phyloP scores from a whole-genome alignment of 1,284 basidiomycete species.

The Cutaneotrichosporon sp. region DNA sequence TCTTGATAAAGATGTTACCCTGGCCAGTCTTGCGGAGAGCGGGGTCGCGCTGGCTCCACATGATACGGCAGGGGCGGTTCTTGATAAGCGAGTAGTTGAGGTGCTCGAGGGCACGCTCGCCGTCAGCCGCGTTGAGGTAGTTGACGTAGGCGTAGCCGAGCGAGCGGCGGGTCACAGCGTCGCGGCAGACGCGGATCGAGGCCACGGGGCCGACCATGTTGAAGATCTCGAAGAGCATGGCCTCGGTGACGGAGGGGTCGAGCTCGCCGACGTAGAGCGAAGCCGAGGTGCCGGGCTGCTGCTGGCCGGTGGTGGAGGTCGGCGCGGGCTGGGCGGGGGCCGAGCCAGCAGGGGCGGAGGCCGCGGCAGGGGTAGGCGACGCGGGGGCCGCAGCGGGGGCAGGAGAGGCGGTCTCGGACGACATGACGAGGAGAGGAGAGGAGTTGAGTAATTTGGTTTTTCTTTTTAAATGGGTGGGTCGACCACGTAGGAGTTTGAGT shows the following conservation, averaged over 20 bases:
- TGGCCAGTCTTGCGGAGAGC: slow-evolving; percentile 98
- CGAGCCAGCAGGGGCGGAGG: slow-evolving; percentile 25
- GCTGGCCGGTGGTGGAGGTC: slow-evolving; percentile 59
- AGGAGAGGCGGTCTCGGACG: slow-evolving; percentile 29
- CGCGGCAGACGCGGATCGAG: slow-evolving; percentile 99
- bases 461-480: slow-evolving; percentile 21
- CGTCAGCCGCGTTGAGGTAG: slow-evolving; percentile 93
- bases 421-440: slow-evolving; percentile 25
- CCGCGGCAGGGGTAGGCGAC: slow-evolving; percentile 25
- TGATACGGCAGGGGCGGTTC: slow-evolving; percentile 97
- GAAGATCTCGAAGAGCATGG: slow-evolving; percentile 99
- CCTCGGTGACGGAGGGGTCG: slow-evolving; percentile 95
- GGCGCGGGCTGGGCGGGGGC: slow-evolving; percentile 48
- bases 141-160: slow-evolving; percentile 99
- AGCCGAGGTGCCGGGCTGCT: slow-evolving; percentile 65
- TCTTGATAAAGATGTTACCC: slow-evolving; percentile 99
- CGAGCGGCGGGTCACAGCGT: slow-evolving; percentile 98
- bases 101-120: slow-evolving; percentile 98
- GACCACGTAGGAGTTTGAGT: slow-evolving; percentile 23
- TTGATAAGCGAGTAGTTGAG: slow-evolving; percentile 99
- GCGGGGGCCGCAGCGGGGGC: slow-evolving; percentile 26
- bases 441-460: slow-evolving; percentile 9
- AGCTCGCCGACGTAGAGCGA: slow-evolving; percentile 99
- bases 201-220: slow-evolving; percentile 99
- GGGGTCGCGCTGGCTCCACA: slow-evolving; percentile 99